Evolutionary conservation across 2,329 filamentous ascomycete species (phyloP).

Genomic region (Cryoendolithus antarcticus): DNA sequence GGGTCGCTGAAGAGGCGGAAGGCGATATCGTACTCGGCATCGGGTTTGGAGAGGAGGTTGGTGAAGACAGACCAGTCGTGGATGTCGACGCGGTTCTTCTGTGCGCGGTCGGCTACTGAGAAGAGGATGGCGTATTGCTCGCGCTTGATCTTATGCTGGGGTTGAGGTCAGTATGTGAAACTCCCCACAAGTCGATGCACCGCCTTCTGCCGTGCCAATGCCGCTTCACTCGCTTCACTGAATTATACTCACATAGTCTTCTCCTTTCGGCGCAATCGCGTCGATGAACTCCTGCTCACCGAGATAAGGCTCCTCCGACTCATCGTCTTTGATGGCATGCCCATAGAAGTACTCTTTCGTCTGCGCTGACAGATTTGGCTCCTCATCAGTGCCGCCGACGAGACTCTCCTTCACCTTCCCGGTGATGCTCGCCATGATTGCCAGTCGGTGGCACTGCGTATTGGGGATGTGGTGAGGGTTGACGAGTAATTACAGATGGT

Average conservation of each 20-base stretch:
- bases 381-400: slow-evolving; percentile 50
- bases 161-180: slow-evolving; percentile 1
- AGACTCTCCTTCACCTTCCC: slow-evolving; percentile 43
- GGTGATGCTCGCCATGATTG: slow-evolving; percentile 47
- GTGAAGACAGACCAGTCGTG: slow-evolving; percentile 89
- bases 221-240: background rate
- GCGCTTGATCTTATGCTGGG: slow-evolving; percentile 90
- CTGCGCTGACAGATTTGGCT: slow-evolving; percentile 57
- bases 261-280: slow-evolving; percentile 71
- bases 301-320: slow-evolving; percentile 68
- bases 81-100: slow-evolving; percentile 60
- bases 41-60: slow-evolving; percentile 83
- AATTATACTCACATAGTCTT: slow-evolving; percentile 64
- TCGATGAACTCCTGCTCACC: slow-evolving; percentile 77
- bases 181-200: background rate
- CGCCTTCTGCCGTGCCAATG: background rate
- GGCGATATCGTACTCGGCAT: slow-evolving; percentile 97
- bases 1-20: slow-evolving; percentile 92
- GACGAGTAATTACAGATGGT: too few species aligned
- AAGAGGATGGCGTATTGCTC: slow-evolving; percentile 94
- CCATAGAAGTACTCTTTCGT: slow-evolving; percentile 64
- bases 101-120: slow-evolving; percentile 70
- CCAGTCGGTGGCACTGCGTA: slow-evolving; percentile 19
- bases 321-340: slow-evolving; percentile 62
- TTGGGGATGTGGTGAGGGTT: background rate